phyloP scores from a whole-genome alignment of 805 yeast genomes.

The Grigorovia yakushimaensis region DNA sequence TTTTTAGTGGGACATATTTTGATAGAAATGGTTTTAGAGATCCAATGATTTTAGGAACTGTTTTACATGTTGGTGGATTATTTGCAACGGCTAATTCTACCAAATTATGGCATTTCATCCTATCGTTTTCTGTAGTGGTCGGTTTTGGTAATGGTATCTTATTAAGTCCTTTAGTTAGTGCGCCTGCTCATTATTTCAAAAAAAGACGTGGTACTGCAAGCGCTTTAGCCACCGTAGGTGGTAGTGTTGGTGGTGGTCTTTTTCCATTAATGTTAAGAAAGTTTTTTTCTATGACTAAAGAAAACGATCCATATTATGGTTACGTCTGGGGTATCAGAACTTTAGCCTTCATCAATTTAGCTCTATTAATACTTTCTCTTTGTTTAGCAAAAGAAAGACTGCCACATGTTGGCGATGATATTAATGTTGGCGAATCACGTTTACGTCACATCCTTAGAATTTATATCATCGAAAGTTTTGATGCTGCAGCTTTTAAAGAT shows the following conservation, averaged over 20 bases:
- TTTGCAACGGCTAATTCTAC: slow-evolving; percentile 43
- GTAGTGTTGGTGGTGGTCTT: slow-evolving; percentile 44
- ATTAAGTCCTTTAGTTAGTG: slow-evolving; percentile 48
- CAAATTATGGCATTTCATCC: slow-evolving; percentile 47
- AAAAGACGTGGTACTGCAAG: slow-evolving; percentile 46
- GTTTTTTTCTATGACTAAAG: slow-evolving; percentile 28
- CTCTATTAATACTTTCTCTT: slow-evolving; percentile 27
- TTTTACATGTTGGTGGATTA: slow-evolving; percentile 38
- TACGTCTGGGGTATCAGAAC: slow-evolving; percentile 50
- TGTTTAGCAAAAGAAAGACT: slow-evolving; percentile 36
- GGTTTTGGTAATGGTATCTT: slow-evolving; percentile 53
- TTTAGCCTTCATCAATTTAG: slow-evolving; percentile 36
- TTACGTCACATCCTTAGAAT: slow-evolving; percentile 21
- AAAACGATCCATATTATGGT: slow-evolving; percentile 29
- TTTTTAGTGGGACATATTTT: slow-evolving; percentile 48
- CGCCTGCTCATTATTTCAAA: slow-evolving; percentile 56
- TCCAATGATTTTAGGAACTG: slow-evolving; percentile 35
- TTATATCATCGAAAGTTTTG: slow-evolving; percentile 26
- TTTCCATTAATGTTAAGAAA: slow-evolving; percentile 44
- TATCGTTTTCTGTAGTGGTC: slow-evolving; percentile 42
- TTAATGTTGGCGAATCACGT: slow-evolving; percentile 8
- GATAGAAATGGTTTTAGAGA: slow-evolving; percentile 42
- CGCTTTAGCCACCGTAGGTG: slow-evolving; percentile 41
- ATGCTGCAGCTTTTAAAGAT: slow-evolving; percentile 34
- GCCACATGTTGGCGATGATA: slow-evolving; percentile 32